Base-by-base conservation (phyloP, 2,329 filamentous ascomycete species). In the Calcarisporium arbuscula region DNA sequence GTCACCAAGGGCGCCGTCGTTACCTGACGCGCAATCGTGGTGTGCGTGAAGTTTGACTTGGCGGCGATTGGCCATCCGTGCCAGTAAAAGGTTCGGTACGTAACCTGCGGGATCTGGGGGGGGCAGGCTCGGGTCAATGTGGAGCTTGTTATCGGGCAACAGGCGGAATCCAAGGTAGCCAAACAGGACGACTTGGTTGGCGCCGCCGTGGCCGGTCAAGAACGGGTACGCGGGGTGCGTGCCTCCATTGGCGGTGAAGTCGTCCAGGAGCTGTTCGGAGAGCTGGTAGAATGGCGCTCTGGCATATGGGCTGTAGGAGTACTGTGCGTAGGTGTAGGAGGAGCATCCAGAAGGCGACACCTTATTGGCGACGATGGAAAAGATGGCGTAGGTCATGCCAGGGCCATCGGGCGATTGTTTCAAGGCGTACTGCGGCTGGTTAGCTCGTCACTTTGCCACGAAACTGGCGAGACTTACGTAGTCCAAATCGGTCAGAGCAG, bases 311-410 rank as follows among this genome's bases (percentile, higher is more conserved):
- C 73, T 64, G 23, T 68, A 75, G 0, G 75, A 72, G 40, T 80
- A 75, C 19, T 82, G 66, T 6, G 74, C 67, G 48, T 84, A 84
- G 0, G 80, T 84, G 50, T 76, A 83, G 4, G 75, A 71, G 1
- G 79, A 74, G 53, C 81, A 85, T 5, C 81, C 80, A 1, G 77
- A 80, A 0, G 71, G 70, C 2, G 75, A 77, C n/a, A 83, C 66
- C 34, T 74, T 67, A 39, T 79, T 81, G 19, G 80, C 79, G 8
- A 77, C 73, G 32, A 84, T 75, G 39, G 75, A 74, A 54, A 82
- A 83, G 11, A 82, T 77, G 10, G 77, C 76, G 53, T 79, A 85
- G 1, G 81, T 85, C 82, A 85, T 85, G 6, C 75, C 81, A 0
- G 81, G 82, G 0, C 82, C 81, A 43, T 82, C 70, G 0, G 71